phyloP scores from a whole-genome alignment of 805 yeast genomes.

The Peterozyma toletana region DNA sequence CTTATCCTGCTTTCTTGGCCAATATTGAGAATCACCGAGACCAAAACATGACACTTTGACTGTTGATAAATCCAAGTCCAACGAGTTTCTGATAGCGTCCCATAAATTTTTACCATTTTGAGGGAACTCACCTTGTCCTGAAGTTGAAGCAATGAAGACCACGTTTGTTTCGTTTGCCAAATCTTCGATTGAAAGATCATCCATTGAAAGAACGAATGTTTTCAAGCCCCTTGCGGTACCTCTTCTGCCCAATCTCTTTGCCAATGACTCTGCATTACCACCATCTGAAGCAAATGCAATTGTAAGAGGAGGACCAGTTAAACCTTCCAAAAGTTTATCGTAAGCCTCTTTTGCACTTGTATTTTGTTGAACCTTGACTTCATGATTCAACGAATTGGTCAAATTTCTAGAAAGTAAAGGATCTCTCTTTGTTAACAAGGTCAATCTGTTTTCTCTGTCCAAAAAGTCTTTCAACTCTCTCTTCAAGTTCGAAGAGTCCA shows the following conservation, averaged over 20 bases:
- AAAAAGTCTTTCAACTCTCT: constrained; percentile 72
- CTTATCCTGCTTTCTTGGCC: constrained; percentile 96
- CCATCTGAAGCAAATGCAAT: constrained; percentile 89
- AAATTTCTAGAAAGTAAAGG: constrained; percentile 77
- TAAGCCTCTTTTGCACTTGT: constrained; percentile 72
- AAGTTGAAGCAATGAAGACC: constrained; percentile 64
- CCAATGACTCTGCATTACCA: constrained; percentile 80
- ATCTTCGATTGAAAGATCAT: constrained; percentile 67
- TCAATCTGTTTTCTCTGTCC: constrained; percentile 84
- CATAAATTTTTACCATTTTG: constrained; percentile 73
- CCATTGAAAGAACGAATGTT: constrained; percentile 59
- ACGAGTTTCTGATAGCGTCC: constrained; percentile 60
- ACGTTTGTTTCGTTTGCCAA: constrained; percentile 64
- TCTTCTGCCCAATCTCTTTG: constrained; percentile 69
- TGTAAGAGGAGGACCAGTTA: constrained; percentile 87
- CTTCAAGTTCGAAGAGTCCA: constrained; percentile 79
- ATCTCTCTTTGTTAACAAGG: constrained; percentile 60
- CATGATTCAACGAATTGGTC: constrained; percentile 53
- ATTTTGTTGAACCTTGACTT: constrained; percentile 51
- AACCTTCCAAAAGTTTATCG: constrained; percentile 70
- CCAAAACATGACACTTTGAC: constrained; percentile 62
- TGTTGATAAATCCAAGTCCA: constrained; percentile 55
- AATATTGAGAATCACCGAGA: constrained; percentile 78
- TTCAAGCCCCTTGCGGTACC: constrained; percentile 77
- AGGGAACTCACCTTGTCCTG: constrained; percentile 86